Evolutionary conservation across 805 yeast genomes (phyloP).

Genomic region (Saccharomycopsis babjevae): DNA sequence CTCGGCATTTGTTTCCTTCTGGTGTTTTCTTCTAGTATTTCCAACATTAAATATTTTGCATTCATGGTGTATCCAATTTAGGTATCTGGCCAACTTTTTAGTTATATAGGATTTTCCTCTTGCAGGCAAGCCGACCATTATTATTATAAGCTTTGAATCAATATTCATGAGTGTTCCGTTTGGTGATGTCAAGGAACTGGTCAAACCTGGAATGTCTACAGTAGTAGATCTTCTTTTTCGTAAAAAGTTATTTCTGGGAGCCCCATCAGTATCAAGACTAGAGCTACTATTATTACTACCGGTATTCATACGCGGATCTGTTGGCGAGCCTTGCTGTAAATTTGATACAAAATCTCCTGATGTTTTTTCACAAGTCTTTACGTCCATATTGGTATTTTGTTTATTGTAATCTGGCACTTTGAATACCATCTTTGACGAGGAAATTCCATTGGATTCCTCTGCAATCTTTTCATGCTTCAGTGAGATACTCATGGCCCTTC

Average conservation of each 20-base stretch:
- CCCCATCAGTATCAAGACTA: not conserved
- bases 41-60: slow-evolving; percentile 92
- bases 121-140: slow-evolving; percentile 77
- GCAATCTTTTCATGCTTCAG: not conserved
- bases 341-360: not conserved
- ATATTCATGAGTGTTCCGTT: slow-evolving; percentile 65
- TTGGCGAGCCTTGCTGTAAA: not conserved
- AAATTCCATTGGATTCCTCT: not conserved
- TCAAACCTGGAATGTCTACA: slow-evolving; percentile 85
- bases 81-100: slow-evolving; percentile 77
- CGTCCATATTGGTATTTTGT: not conserved
- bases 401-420: not conserved
- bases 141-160: slow-evolving; percentile 78
- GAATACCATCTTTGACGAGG: not conserved
- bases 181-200: slow-evolving; percentile 69
- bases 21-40: slow-evolving; percentile 62
- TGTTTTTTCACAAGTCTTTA: not conserved
- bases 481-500: not conserved
- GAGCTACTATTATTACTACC: not conserved
- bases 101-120: slow-evolving; percentile 92
- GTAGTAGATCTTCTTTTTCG: slow-evolving; percentile 62
- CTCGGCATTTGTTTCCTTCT: slow-evolving; percentile 19
- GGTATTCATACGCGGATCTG: not conserved
- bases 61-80: slow-evolving; percentile 91
- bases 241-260: slow-evolving; percentile 11